Base-by-base conservation (phyloP, 2,329 filamentous ascomycete genomes). In the Akanthomyces lecanii region DNA sequence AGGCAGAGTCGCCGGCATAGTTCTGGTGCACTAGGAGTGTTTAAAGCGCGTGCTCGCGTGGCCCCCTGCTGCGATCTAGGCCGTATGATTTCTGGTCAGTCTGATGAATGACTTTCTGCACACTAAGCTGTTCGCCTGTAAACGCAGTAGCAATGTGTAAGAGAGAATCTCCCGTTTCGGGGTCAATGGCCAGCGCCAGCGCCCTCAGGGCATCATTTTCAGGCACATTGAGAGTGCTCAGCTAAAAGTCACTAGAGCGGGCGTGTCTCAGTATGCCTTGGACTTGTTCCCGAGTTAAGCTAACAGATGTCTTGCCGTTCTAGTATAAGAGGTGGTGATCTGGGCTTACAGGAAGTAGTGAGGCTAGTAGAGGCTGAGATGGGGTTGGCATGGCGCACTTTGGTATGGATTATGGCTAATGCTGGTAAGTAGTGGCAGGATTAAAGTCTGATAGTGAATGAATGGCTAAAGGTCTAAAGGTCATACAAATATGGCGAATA, bases 11-110 rank as follows among this genome's bases (percentile, higher is more conserved):
- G 25, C 54, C 54, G 25, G 40, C 42, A 11, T 47, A 12, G 42
- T 58, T 58, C 40, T 58, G 54, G 42, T 58, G 42, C 40, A 58
- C 25, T 16, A 58, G n/a, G 25, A 58, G 23, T 21, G 40, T 58
- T 33, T 58, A 1, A 33, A 58, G 54, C 25, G 54, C 54, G 25
- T 40, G 21, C 28, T 42, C 5, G 16, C 54, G 54, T 10, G 42
- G 40, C 30, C 21, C 42, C 16, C 6, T 7, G 40, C 40, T 58
- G 42, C 25, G 42, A 23, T 58, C 54, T 12, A 12, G 30, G 10
- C 54, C 54, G 12, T 25, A 58, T 33, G 54, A 33, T 36, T 21
- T 58, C 25, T 47, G 25, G 16, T 33, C 23, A 2, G 42, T 58
- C 30, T 58, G 42, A 33, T 12, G 16, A 47, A 58, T 33, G 16